phyloP scores from a whole-genome alignment of 768 basidiomycete species.

The Suillus subalutaceus region DNA sequence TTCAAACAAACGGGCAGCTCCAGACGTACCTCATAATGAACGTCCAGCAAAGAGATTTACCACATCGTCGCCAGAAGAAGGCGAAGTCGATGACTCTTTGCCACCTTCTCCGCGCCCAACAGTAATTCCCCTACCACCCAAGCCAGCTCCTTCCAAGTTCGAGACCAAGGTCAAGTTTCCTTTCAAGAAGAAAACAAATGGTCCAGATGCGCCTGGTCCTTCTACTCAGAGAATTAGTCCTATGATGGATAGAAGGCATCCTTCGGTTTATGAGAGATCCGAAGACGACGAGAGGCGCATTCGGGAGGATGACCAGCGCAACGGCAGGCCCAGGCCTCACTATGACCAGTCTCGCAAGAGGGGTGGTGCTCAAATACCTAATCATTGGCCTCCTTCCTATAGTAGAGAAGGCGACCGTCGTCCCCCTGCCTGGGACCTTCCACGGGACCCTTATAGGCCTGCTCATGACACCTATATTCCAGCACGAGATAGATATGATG shows the following conservation, averaged over 20 bases:
- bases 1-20: slow-evolving; percentile 60
- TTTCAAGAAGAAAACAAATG: slow-evolving; percentile 60
- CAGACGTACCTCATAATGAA: slow-evolving; percentile 49
- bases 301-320: slow-evolving; percentile 40
- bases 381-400: slow-evolving; percentile 30
- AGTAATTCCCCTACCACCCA: slow-evolving; percentile 32
- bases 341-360: slow-evolving; percentile 14
- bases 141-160: slow-evolving; percentile 40
- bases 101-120: slow-evolving; percentile 20
- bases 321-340: slow-evolving; percentile 24
- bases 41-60: slow-evolving; percentile 58
- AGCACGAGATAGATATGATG: slow-evolving; percentile 28
- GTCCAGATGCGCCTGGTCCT: slow-evolving; percentile 28
- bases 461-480: slow-evolving; percentile 18
- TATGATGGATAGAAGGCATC: slow-evolving; percentile 19
- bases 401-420: slow-evolving; percentile 30
- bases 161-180: slow-evolving; percentile 67
- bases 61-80: slow-evolving; percentile 76
- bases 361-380: slow-evolving; percentile 6
- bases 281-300: slow-evolving; percentile 48
- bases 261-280: slow-evolving; percentile 40
- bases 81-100: slow-evolving; percentile 70
- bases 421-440: slow-evolving; percentile 23
- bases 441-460: slow-evolving; percentile 28
- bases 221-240: slow-evolving; percentile 27